Evolutionary conservation across 116 monocot species (phyloP).

Genomic region (Dioscorea cayenensis): DNA sequence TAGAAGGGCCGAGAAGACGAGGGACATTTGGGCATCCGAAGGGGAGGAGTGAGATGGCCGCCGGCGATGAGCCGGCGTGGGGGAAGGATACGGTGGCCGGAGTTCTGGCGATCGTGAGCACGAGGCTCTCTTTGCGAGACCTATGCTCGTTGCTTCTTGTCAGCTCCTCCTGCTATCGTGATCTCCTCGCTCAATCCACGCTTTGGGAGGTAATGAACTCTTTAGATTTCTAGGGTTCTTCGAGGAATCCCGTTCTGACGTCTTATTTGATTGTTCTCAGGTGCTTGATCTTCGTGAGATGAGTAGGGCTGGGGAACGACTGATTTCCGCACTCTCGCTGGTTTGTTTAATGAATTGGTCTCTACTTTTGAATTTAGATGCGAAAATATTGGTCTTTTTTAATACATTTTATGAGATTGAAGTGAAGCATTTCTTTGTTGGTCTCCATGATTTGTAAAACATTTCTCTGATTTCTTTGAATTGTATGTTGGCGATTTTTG

Average conservation of each 20-base stretch:
- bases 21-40: no score
- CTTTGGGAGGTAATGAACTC: slow-evolving; percentile 53
- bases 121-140: slow-evolving; percentile 43
- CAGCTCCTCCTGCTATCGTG: slow-evolving; percentile 67
- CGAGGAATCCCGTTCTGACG: not conserved
- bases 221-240: not conserved
- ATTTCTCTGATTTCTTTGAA: no score
- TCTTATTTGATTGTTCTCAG: slow-evolving; percentile 9
- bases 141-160: slow-evolving; percentile 50
- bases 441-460: no score
- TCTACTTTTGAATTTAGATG: no score
- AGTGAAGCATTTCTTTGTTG: no score
- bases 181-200: slow-evolving; percentile 44
- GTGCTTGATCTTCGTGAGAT: slow-evolving; percentile 72
- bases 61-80: not conserved
- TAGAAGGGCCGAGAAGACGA: no score
- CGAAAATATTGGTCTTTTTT: no score
- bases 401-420: no score
- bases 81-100: slow-evolving; percentile 17
- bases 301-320: slow-evolving; percentile 57
- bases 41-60: not conserved
- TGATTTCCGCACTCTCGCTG: slow-evolving; percentile 68
- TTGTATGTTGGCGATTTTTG: not conserved
- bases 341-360: slow-evolving; percentile 14
- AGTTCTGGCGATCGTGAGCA: slow-evolving; percentile 43